These are phyloP conservation scores for Picea sitchensis DNA, from an alignment of 75 land plant genomes.

Conservation along the genomic window DNA sequence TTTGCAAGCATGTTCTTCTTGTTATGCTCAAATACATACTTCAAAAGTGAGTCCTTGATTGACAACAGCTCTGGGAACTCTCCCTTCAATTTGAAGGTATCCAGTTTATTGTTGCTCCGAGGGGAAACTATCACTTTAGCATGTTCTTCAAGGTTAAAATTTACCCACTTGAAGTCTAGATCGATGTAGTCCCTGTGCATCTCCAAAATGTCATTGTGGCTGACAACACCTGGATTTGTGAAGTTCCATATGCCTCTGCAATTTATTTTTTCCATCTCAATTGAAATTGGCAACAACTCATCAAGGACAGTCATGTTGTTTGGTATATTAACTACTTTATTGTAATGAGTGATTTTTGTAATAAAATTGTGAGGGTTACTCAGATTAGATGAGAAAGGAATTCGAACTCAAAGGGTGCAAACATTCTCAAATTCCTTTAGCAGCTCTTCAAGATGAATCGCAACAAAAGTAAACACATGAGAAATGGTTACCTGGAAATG, in stretches of 20 bases:
- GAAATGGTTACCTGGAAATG: not conserved
- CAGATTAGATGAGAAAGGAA: conserved; percentile 36
- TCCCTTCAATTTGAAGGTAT: conserved; percentile 47
- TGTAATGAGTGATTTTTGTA: conserved; percentile 36
- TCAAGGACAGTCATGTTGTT: conserved; percentile 47
- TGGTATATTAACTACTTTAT: conserved; percentile 42
- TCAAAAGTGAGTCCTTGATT: conserved; percentile 65
- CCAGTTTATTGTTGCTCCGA: conserved; percentile 63
- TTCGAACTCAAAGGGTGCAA: conserved; percentile 34
- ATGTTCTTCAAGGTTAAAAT: conserved; percentile 38
- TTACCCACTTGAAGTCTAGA: conserved; percentile 21
- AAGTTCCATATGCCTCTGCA: conserved; percentile 38
- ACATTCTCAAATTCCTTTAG: conserved; percentile 28
- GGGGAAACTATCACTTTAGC: conserved; percentile 66
- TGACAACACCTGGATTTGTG: conserved; percentile 36
- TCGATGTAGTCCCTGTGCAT: conserved; percentile 37
- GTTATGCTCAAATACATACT: conserved; percentile 49
- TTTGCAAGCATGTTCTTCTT: conserved; percentile 22
- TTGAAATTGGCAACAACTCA: conserved; percentile 34
- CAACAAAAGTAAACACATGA: not conserved
- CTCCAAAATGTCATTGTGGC: conserved; percentile 37
- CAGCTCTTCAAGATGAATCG: conserved; percentile 30
- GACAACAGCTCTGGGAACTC: conserved; percentile 56
- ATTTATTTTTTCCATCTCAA: conserved; percentile 35
- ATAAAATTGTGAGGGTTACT: conserved; percentile 36